Conservation (phyloP, 163 green algal genomes). For the Volvox carteri region DNA sequence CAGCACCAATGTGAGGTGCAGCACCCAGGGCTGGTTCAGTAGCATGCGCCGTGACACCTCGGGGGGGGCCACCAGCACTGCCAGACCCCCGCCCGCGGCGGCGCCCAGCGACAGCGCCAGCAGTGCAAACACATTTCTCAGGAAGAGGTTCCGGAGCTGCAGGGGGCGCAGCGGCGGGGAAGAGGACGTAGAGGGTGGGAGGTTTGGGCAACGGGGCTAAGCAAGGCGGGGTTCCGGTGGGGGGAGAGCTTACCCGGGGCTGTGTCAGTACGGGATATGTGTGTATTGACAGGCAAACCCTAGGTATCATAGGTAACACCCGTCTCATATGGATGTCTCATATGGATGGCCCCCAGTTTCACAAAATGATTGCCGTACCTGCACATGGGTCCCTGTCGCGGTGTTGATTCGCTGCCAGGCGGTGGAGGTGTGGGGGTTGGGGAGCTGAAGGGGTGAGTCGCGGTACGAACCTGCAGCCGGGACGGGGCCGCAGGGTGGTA, state of each 20-base stretch:
- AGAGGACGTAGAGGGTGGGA: no score
- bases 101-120: conserved; percentile 12
- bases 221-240: no score
- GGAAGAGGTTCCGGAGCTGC: conserved; percentile 31
- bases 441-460: neutral
- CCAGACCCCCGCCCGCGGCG: conserved; percentile 13
- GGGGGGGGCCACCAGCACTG: conserved; percentile 13
- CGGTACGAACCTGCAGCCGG: neutral
- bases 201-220: no score
- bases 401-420: neutral
- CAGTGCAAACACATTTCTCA: conserved; percentile 21
- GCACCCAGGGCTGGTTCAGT: conserved; percentile 32
- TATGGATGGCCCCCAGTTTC: no score
- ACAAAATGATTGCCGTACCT: no score
- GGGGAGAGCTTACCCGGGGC: no score
- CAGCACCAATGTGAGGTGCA: conserved; percentile 36
- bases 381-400: neutral
- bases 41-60: neutral
- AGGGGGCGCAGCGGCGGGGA: neutral
- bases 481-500: no score
- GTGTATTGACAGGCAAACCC: no score
- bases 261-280: no score
- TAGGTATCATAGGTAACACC: no score
- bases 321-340: no score
- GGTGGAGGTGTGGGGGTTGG: neutral